Base-by-base conservation (phyloP, 2,329 filamentous ascomycete species). In the Penicillium sp. region DNA sequence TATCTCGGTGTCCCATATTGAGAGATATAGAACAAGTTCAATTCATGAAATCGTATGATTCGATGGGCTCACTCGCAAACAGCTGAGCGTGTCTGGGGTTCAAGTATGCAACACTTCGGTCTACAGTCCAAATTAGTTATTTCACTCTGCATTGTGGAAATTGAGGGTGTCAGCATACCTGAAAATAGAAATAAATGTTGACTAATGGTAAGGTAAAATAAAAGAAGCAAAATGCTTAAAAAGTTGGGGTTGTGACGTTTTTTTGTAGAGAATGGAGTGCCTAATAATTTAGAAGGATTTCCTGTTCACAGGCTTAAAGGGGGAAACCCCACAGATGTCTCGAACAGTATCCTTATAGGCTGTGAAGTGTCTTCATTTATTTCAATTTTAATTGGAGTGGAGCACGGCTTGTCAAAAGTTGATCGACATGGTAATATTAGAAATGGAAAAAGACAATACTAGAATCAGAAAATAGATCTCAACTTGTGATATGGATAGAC, bases 311-410 rank as follows among this genome's bases (percentile, higher is more conserved):
- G 45, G 12, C 46, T 58, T 57, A 63, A 55, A 53, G 61, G 61
- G 60, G 61, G 57, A 47, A 11, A 22, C 25, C 26, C 49, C 47
- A 48, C 56, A 38, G 12, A 45, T 56, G 25, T 50, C 37, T 57
- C 31, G 17, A 43, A 38, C 33, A 36, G 19, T 25, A 51, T 49
- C 44, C 58, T 47, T 28, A 50, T 61, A 52, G 54, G 46, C 44
- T 31, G 38, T 47, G 12, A 41, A 36, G 41, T 52, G 59, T 62
- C n/a, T 61, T 61, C 60, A 60, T 61, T 62, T 62, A 45, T 40
- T 55, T 12, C 45, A 31, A 38, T 41, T 53, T 48, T 41, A 37
- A 44, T 49, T 43, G 14, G 2, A 50, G 60, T 61, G 60, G 60
- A 60, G 54, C 47, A 43, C 37, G 46, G 57, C 45, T 37, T 22